phyloP scores from a whole-genome alignment of 176 grass and related monocot species.

The Zea mays region DNA sequence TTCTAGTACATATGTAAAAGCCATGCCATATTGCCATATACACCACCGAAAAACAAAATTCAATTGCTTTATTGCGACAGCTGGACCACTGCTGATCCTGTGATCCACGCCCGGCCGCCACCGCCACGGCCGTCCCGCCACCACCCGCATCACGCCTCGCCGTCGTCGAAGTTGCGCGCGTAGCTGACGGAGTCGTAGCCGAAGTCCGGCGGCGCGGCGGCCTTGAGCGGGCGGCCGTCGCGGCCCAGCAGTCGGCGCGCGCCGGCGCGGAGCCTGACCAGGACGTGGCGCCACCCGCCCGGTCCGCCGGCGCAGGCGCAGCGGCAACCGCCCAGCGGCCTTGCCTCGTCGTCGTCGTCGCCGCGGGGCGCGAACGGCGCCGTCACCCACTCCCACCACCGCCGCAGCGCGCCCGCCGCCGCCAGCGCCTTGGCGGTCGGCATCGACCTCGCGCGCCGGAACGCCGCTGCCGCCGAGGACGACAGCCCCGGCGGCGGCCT shows the following conservation, averaged over 20 bases:
- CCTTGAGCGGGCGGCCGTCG: slow-evolving; percentile 47
- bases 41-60: slow-evolving; percentile 19
- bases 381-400: slow-evolving; percentile 89
- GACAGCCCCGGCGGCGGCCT: slow-evolving; percentile 40
- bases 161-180: slow-evolving; percentile 79
- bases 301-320: slow-evolving; percentile 29
- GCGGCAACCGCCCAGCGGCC: slow-evolving; percentile 49
- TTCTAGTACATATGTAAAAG: no score
- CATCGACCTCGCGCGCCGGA: slow-evolving; percentile 63
- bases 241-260: slow-evolving; percentile 60
- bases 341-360: slow-evolving; percentile 63
- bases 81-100: no score
- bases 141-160: slow-evolving; percentile 32
- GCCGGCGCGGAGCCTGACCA: slow-evolving; percentile 73
- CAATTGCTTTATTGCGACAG: slow-evolving; percentile 41
- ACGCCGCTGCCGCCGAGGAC: slow-evolving; percentile 14
- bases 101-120: no score
- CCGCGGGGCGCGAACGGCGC: slow-evolving; percentile 51
- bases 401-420: slow-evolving; percentile 56
- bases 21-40: no score
- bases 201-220: slow-evolving; percentile 55
- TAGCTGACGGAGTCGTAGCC: slow-evolving; percentile 89
- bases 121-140: no score
- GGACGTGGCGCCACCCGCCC: slow-evolving; percentile 53
- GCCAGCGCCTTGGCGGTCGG: slow-evolving; percentile 60